Base-by-base conservation (phyloP, 1,284 basidiomycete genomes). In the Meripilus lineatus region DNA sequence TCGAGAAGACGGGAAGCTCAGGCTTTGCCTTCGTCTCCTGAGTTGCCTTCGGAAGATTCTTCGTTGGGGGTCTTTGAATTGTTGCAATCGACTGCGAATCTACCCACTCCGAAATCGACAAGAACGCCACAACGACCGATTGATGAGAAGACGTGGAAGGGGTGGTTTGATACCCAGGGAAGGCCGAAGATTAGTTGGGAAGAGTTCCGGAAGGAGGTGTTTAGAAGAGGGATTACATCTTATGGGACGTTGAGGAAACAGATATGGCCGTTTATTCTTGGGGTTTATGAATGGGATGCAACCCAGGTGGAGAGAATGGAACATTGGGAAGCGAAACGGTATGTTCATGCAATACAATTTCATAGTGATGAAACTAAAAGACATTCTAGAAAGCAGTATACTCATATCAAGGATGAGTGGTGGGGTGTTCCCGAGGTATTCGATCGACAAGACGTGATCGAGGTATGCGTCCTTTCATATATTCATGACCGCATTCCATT, bases 181-280 rank as follows among this genome's bases (percentile, higher is more conserved):
- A 68, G 66, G 44, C 85, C 90, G 5, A 78, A 68, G 45, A 68
- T 92, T 7, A 66, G 72, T 38, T 65, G 75, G 38, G 77, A 84
- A 50, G 83, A 86, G 63, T 83, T 91, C 75, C 76, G 68, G 51
- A 68, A 74, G 38, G 81, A 92, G 54, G 73, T 93, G 6, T 93
- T 93, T 56, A 73, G 81, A 52, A 70, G 87, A 50, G 90, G 90
- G 0, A 66, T 91, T 36, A 68, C 65, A 33, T 63, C 75, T 2
- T 62, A 71, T 36, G 75, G 72, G 14, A 70, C 65, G 1, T 60
- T 86, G 32, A 68, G 90, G 51, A 77, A 77, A 56, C 75, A 74
- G 38, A 77, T 92, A 0, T 99, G 96, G 96, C 92, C 93, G 1
- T 92, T 92, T 58, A 62, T 99, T 24, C 72, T 99, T 11, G 89